Evolutionary conservation across 2,329 filamentous ascomycete species (phyloP).

Genomic region (Chrysoporthe austroafricana): DNA sequence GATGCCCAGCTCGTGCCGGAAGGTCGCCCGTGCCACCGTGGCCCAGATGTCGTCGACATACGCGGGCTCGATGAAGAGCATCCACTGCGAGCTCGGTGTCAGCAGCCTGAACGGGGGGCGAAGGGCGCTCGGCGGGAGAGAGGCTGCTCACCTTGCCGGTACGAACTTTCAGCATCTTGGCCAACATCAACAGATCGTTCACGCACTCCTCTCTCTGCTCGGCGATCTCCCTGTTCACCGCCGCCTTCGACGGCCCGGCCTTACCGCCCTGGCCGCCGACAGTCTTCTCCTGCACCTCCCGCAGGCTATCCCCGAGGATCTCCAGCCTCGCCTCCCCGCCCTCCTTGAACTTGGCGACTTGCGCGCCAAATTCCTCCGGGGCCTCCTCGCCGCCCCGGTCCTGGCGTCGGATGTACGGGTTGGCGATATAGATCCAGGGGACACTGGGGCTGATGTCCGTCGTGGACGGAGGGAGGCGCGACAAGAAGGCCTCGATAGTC

Average conservation of each 20-base stretch:
- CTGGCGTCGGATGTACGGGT: constrained; percentile 57
- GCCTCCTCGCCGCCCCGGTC: constrained; percentile 53
- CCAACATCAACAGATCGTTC: constrained; percentile 63
- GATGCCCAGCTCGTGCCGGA: constrained; percentile 70
- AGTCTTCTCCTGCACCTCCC: constrained; percentile 43
- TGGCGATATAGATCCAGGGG: constrained; percentile 75
- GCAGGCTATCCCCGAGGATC: constrained; percentile 52
- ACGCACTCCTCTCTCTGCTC: constrained; percentile 54
- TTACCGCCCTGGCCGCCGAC: neutral
- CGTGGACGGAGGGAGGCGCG: constrained; percentile 68
- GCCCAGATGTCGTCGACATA: constrained; percentile 69
- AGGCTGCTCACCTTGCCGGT: constrained; percentile 63
- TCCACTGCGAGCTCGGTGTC: constrained; percentile 59
- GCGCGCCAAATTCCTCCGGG: constrained; percentile 49
- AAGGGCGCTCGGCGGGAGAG: constrained; percentile 35
- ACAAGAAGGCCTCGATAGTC: constrained; percentile 56
- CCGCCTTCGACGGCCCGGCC: constrained; percentile 37
- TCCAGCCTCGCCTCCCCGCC: constrained; percentile 56
- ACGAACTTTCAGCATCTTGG: constrained; percentile 60
- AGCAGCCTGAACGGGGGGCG: neutral
- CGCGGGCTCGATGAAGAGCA: constrained; percentile 64
- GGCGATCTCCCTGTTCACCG: constrained; percentile 52
- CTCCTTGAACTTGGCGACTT: constrained; percentile 53
- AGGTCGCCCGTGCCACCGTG: constrained; percentile 67
- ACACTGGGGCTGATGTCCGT: constrained; percentile 51